Evolutionary conservation across 225 moss, liverwort and hornwort genomes (phyloP).

Genomic region (Rhytidiadelphus loreus): DNA sequence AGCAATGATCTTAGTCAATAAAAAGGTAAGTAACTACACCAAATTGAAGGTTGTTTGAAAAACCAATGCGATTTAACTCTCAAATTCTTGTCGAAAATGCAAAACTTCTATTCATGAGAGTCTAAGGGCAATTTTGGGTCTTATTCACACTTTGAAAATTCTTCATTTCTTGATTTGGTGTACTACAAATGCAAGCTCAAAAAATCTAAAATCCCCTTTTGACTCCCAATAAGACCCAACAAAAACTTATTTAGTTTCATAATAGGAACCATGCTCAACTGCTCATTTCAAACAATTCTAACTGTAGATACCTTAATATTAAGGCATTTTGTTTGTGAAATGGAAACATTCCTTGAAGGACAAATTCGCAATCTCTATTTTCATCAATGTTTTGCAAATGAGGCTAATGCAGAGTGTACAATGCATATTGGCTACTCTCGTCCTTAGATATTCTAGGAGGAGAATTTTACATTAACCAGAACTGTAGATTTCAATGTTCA

Average conservation of each 20-base stretch:
- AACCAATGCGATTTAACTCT: not conserved
- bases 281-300: too few relatives aligned
- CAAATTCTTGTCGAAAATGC: not conserved
- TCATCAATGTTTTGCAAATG: too few relatives aligned
- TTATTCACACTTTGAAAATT: not conserved
- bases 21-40: accelerated
- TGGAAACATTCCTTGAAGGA: too few relatives aligned
- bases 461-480: not conserved
- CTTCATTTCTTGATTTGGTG: not conserved
- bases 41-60: not conserved
- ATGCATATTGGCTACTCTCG: not conserved
- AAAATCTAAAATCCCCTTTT: not conserved
- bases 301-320: too few relatives aligned
- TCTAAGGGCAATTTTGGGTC: accelerated
- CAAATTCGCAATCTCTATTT: too few relatives aligned
- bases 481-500: not conserved
- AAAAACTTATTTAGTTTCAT: too few relatives aligned
- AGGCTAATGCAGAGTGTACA: not conserved
- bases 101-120: not conserved
- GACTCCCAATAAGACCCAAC: not conserved
- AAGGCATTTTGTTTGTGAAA: too few relatives aligned
- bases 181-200: not conserved
- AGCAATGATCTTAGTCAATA: too few relatives aligned
- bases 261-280: too few relatives aligned
- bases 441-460: not conserved